Base-by-base conservation (phyloP, 345 rosid species). In the Syzygium oleosum region DNA sequence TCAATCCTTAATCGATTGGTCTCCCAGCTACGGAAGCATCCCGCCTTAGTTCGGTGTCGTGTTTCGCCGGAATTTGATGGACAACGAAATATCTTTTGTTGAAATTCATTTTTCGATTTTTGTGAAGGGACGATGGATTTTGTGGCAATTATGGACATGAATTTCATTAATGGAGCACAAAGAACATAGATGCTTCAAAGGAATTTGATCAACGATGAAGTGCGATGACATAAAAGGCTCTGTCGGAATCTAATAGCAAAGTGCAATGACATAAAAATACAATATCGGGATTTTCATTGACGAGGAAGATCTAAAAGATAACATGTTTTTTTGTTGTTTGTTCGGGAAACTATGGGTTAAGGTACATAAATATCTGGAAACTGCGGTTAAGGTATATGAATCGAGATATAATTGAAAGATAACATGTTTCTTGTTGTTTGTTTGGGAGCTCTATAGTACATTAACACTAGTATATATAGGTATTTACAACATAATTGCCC, bases 181-280 rank as follows among this genome's bases (percentile, higher is more conserved):
- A 61, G 17, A 61, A n/a, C 73, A 61, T 4, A 61, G 3, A 13
- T 0, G 29, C 73, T 12, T n/a, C 34, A 0, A n/a, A 9, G 29
- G 0, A 61, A n/a, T 27, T n/a, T n/a, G 8, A 61, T n/a, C 34
- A 0, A 61, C 7, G 0, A 5, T 2, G 34, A 61, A n/a, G 15
- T 61, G 13, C 9, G 0, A 61, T 5, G 31, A 61, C 13, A 3
- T n/a, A n/a, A 0, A 13, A 27, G 12, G 3, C 2, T 12, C 1
- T 25, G 0, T 25, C 27, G 31, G 0, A 59, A 59, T 27, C 31
- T 59, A 27, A 59, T 0, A 7, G 5, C 0, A 59, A 59, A 59
- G 31, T 0, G 0, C 5, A 0, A 27, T 59, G 12, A 59, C 14
- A 3, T 25, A 59, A 58, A 59, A 11, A 59, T 6, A 58, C 1